Evolutionary conservation across 2,329 filamentous ascomycete genomes (phyloP), one percentile per base, ranked within the genome.

Genomic region (Byssothecium circinans): DNA sequence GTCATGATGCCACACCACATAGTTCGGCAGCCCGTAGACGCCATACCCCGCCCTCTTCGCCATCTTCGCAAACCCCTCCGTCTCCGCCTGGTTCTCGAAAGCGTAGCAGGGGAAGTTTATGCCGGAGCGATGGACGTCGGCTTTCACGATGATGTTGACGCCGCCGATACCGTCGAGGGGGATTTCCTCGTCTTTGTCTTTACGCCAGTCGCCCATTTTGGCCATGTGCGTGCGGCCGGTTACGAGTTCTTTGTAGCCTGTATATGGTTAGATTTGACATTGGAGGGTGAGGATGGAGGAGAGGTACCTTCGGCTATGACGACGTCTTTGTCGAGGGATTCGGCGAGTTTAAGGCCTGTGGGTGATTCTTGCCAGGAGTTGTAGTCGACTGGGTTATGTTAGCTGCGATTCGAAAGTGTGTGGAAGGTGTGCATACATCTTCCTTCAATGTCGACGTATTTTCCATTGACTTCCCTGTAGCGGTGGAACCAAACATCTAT

Each of bases 71-170:
- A 99, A 99, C 6, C 94, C 94, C 75, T 99, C 94, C 4, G 94
- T 99, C 74, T 99, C 94, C 55, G 94, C 94, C 76, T 99, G 94
- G 73, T 99, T 97, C 71, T 99, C 94, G 69, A 99, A 99, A 2
- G 94, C 82, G 66, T 99, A 99, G 68, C 85, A 86, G 8, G 94
- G 94, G 73, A 99, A 99, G 74, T 99, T 99, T 77, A 99, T 94
- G 53, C 92, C 91, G 65, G 92, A 90, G 75, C 94, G 84, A 74
- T 99, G 94, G 10, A 99, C 92, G 71, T 99, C 92, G 5, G 91
- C 94, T 77, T 99, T 99, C 58, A 99, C 94, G 37, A 99, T 77
- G 63, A 99, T 96, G 72, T 92, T 97, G 53, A 99, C 94, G 62
- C 94, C 94, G 56, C 94, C 94, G 71, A 99, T 91, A 52, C 92